Evolutionary conservation across 441 rosid genomes (phyloP).

Genomic region (Populus hybrid): DNA sequence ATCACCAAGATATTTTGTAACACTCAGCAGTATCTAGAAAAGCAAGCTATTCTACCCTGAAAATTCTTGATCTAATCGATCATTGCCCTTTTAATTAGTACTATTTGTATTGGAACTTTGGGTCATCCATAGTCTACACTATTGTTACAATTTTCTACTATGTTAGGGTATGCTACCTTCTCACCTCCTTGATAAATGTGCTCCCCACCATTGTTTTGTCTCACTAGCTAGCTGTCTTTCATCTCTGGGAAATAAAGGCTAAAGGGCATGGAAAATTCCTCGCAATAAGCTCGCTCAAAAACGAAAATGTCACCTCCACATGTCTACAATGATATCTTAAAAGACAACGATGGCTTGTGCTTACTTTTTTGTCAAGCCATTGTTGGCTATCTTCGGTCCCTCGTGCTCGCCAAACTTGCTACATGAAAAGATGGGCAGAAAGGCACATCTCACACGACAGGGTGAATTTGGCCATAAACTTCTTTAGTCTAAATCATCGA

Average conservation of each 20-base stretch:
- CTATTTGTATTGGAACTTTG: conserved; percentile 24
- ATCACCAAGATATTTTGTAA: too few species aligned
- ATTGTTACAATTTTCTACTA: not conserved
- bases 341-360: conserved; percentile 10
- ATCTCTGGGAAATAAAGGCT: not conserved
- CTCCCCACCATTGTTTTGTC: not conserved
- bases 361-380: conserved; percentile 14
- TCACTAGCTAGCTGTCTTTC: not conserved
- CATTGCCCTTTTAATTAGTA: not conserved
- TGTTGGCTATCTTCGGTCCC: conserved; percentile 16
- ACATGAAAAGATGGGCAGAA: conserved; percentile 23
- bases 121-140: conserved; percentile 14
- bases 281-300: conserved; percentile 1
- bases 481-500: not conserved
- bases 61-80: not conserved
- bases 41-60: not conserved
- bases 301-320: conserved; percentile 7
- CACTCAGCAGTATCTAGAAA: too few species aligned
- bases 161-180: too few species aligned
- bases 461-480: not conserved
- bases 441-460: conserved; percentile 7
- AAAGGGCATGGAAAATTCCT: not conserved
- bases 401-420: conserved; percentile 17
- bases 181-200: too few species aligned
- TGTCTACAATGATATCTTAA: conserved; percentile 14